These are phyloP conservation scores for Purshia tridentata DNA, from an alignment of 306 rosid genomes.

Conservation along the genomic window DNA sequence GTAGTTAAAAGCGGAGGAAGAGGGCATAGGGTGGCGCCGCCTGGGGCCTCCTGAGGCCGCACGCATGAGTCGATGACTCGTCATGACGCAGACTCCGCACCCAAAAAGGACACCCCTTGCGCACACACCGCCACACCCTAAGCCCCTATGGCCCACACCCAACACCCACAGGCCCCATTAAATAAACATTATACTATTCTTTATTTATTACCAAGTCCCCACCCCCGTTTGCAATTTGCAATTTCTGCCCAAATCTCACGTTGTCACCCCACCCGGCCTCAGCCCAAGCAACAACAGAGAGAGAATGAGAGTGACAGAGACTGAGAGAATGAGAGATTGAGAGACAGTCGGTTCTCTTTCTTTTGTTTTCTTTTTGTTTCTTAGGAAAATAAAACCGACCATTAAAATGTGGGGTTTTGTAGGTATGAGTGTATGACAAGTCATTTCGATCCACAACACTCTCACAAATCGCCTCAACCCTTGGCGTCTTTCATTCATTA, in stretches of 20 bases:
- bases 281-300: conserved; percentile 6
- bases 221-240: conserved; percentile 6
- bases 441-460: conserved; percentile 38
- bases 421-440: conserved; percentile 1
- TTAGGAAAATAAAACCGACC: neutral
- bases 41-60: neutral
- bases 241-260: conserved; percentile 44
- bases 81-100: neutral
- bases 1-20: neutral
- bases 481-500: conserved; percentile 3
- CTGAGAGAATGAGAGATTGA: conserved; percentile 11
- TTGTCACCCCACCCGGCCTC: neutral
- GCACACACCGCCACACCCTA: no score
- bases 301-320: conserved; percentile 8
- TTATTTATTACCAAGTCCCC: neutral
- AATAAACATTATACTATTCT: no score
- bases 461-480: conserved; percentile 40
- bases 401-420: neutral
- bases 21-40: neutral
- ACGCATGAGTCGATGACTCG: neutral
- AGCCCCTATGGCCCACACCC: no score
- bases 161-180: no score
- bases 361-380: conserved; percentile 1
- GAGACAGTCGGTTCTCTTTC: neutral
- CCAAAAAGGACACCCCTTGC: neutral